Base-by-base conservation (phyloP, 2,329 filamentous ascomycete genomes). In the Colletotrichum godetiae region DNA sequence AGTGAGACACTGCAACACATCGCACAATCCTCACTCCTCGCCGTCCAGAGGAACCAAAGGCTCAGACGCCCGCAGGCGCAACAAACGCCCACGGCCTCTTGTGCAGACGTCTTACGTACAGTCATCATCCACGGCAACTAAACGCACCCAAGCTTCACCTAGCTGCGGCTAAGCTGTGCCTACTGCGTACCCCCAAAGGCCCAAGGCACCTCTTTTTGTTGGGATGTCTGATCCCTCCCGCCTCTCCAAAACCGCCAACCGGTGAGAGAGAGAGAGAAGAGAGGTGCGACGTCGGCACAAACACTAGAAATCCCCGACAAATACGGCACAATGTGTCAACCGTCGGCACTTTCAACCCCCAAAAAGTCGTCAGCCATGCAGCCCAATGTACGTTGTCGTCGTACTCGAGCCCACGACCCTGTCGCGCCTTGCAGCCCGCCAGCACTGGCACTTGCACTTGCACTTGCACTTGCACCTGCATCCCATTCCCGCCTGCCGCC, bases 341-440 rank as follows among this genome's bases (percentile, higher is more conserved):
- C 55, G 55, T 73, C 66, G 70, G 66, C 66, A 65, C 67, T 65
- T 73, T 59, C 55, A 49, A 46, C 42, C 42, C 37, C 59, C 59
- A n/a, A 59, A 49, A 24, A 27, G 35, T 19, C 46, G 66, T 57
- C 55, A 60, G 70, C 33, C 59, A 70, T 70, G 70, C 66, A 65
- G 42, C 24, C 60, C 33, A 10, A 62, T 68, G 52, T 68, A 67
- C 31, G 37, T 53, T 31, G 31, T 55, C 57, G 42, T 35, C 29
- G 42, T 22, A 19, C 37, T 63, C 29, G 27, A 42, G 57, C 58
- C 68, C 64, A 52, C 65, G 69, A 68, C 69, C 69, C 69, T 73
- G 66, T 56, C 65, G 57, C 66, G 33, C 55, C 70, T 60, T 73
- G 70, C 37, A 27, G 27, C 27, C 27, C 27, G 27, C 27, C 69